These are phyloP conservation scores for Sugiyamaella marilandica DNA, from an alignment of 805 yeast species.

Conservation along the genomic window DNA sequence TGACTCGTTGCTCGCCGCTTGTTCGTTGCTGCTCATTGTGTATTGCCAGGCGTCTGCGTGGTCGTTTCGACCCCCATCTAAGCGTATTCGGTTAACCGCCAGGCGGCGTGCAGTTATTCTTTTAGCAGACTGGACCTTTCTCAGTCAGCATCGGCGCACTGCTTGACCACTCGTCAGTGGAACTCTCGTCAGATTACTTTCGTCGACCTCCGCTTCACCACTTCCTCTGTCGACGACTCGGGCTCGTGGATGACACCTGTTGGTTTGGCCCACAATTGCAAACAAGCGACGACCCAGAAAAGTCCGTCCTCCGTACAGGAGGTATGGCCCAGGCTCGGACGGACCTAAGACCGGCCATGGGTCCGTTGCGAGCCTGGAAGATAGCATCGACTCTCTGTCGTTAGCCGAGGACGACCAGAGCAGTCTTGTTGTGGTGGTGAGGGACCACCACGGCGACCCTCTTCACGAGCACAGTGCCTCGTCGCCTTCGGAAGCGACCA, in stretches of 20 bases:
- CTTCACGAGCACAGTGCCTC: not conserved
- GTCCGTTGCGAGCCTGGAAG: constrained; percentile 8
- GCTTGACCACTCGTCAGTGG: not conserved
- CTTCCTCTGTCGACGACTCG: not conserved
- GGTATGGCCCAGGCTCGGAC: constrained; percentile 49
- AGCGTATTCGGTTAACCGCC: not conserved
- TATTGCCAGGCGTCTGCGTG: no score
- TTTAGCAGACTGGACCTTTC: not conserved
- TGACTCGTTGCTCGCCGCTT: no score
- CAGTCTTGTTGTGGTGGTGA: constrained; percentile 8
- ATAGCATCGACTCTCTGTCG: not conserved
- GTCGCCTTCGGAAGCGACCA: not conserved
- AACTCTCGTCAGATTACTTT: not conserved
- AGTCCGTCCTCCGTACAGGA: constrained; percentile 70
- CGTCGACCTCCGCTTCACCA: not conserved
- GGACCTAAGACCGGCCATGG: constrained; percentile 7
- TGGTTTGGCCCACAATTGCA: constrained; percentile 48
- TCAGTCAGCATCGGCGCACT: not conserved
- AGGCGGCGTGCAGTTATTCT: not conserved
- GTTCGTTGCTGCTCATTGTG: no score
- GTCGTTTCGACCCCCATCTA: no score
- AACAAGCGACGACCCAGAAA: constrained; percentile 85
- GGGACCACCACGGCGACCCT: not conserved
- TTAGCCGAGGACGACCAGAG: constrained; percentile 2
- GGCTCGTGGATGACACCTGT: not conserved